Evolutionary conservation across 805 yeast genomes (phyloP), one percentile per base, ranked within the genome.

Genomic region (Candida corydali): DNA sequence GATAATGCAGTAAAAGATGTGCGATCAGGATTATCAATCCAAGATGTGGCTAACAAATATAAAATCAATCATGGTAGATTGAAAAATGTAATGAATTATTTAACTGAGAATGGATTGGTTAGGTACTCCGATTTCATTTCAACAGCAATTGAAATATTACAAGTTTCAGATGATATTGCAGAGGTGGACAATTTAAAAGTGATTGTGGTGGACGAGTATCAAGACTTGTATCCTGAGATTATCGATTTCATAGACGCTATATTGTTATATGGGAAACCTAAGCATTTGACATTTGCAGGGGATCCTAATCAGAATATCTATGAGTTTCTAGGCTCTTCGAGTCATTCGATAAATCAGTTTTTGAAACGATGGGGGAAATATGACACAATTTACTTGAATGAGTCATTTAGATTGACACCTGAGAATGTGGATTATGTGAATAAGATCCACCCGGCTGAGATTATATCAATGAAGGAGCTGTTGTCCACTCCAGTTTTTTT

Each of bases 221-320:
- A 84, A 51, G 91, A 84, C 54, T 65, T 82, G 51, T 75, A 78
- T 43, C 70, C 73, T 0, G 65, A 63, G 8, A 57, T 82, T 15
- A 47, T 75, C 17, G 64, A 65, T 14, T 51, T 82, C 2, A 57
- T 80, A 3, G 44, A 49, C 29, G 50, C 54, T 4, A 51, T 63
- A 1, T 57, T 75, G 2, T 44, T 67, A 0, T 63, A 65, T 41
- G 26, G 18, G 11, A 38, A 15, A 5, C 46, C 48, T 2, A 69
- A 74, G 36, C 88, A 83, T 52, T 48, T 84, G 24, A 71, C 81
- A 1, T 54, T 83, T 14, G 82, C 87, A 3, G 89, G 89, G 1
- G 91, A 84, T 55, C 74, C 78, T 1, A 69, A 77, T 51, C 91
- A 84, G 55, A 70, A 83, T 36, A 79, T 84, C 19, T 84, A 80